Evolutionary conservation across 163 green algal species (phyloP), one percentile per base, ranked within the genome.

Genomic region (Smithsoniella earleae): DNA sequence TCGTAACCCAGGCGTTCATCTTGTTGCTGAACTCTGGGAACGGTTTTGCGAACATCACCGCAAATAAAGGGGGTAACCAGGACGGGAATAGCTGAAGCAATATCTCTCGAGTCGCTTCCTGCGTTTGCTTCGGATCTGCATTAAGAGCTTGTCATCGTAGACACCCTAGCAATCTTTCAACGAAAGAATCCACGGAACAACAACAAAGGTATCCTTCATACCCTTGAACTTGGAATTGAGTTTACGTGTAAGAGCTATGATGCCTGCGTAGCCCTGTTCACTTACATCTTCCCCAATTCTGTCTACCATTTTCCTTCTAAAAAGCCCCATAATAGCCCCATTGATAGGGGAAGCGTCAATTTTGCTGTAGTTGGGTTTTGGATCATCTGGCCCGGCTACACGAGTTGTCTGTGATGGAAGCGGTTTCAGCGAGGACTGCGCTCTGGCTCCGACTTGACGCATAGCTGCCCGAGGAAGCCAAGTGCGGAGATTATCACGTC

Each of bases 1-100:
- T 84, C 1, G 89, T 96, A 0, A 89, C 88, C 54, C 78, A 86
- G 0, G 91, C 91, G 78, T 96, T 96, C 33, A 97, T 72, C 72
- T 31, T 74, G 69, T 73, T 76, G 1, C 87, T 90, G 2, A 92
- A 58, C 27, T 65, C 73, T 0, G 87, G 87, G 20, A 92, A 74
- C 28, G 84, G 84, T 36, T 66, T 30, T 0, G 82, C 66, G 30
- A 91, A 91, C 80, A 95, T 86, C 55, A 89, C 87, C 77, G 81
- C 85, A 76, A 95, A 95, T 2, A 84, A 84, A 3, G 58, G 66
- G 0, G 84, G 89, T 72, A 96, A 82, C 86, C 88, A 95, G 5
- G 69, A 74, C 0, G 90, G 90, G 34, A 96, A 92, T 0, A 96
- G 73, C 0, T 83, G 88, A 3, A 74, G 76, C 0, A 96, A 78